Conservation (phyloP, 805 yeast species). For the Kodamaea hsintzibuensis region DNA sequence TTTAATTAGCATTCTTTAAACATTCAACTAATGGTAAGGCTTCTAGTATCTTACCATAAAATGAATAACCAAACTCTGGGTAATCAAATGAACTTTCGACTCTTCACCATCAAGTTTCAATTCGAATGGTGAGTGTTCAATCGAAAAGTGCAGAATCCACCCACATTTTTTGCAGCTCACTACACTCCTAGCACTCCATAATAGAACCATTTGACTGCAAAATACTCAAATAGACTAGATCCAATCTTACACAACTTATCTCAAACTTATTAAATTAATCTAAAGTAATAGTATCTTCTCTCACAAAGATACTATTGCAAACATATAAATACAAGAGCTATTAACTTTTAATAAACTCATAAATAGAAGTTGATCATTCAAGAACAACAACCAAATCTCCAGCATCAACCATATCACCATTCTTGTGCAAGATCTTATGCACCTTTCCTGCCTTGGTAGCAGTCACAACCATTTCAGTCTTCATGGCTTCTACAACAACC, state of each 20-base stretch:
- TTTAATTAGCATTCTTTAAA: too few relatives aligned
- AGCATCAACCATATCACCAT: constrained; percentile 96
- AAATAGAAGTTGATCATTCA: constrained; percentile 31
- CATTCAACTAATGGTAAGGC: too few relatives aligned
- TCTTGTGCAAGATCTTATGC: constrained; percentile 67
- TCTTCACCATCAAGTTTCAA: too few relatives aligned
- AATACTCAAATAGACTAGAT: too few relatives aligned
- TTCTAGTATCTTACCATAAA: too few relatives aligned
- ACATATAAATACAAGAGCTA: not conserved
- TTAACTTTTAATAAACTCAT: not conserved
- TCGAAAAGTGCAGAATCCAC: too few relatives aligned
- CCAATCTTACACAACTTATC: not conserved
- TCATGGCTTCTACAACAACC: constrained; percentile 95
- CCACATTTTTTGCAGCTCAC: too few relatives aligned
- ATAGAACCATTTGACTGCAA: too few relatives aligned
- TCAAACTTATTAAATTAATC: not conserved
- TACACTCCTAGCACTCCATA: too few relatives aligned
- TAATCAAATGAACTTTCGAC: too few relatives aligned
- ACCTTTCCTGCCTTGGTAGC: constrained; percentile 75
- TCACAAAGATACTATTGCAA: not conserved
- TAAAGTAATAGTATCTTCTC: not conserved
- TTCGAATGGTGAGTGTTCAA: too few relatives aligned
- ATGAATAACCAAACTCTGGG: too few relatives aligned
- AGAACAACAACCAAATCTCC: constrained; percentile 92
- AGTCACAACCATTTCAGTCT: constrained; percentile 90